Base-by-base conservation (phyloP, 768 basidiomycete genomes). In the Mycena capillaripes region DNA sequence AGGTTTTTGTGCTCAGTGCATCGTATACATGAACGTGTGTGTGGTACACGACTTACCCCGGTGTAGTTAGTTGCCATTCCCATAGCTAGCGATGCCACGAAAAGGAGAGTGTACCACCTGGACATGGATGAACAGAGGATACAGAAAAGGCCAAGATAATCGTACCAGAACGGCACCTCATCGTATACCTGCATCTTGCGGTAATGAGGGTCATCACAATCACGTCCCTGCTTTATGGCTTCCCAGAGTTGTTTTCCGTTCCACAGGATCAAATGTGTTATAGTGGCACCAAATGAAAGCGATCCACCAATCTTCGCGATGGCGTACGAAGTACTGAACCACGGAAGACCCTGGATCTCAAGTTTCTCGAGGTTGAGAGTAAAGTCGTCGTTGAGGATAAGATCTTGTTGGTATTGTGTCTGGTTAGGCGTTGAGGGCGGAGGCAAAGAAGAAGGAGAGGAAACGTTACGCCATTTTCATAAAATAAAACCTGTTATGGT, bases 51-150 rank as follows among this genome's bases (percentile, higher is more conserved):
- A 50, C 59, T 52, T 53, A 72, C 71, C 6, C 85, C 87, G 48
- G 86, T 86, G 78, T 91, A 91, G 70, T 87, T 82, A 8, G 87
- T 86, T 6, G 86, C 85, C 82, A 91, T 84, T 0, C 88, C 89
- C 79, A 89, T 87, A 2, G 83, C 81, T 69, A 89, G 86, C 19
- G 85, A 86, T 36, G 69, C 80, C 27, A 83, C 66, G 48, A 89
- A 86, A 27, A 86, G 81, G 7, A 80, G 74, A 42, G 84, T 75
- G 77, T 87, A 89, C 88, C 88, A 89, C 84, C 84, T 87, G 76
- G 86, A 62, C 85, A 29, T 12, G 10, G 42, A 42, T 42, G 42
- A 42, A 29, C 1, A 56, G n/a, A 12, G 30, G n/a, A 14, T 17
- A 30, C 12, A 14, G 11, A 32, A 27, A 11, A 36, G 48, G 10